Percentiles rank a stretch among this genome's conserved stretches.
Conservation (phyloP, 345 rosid species). For the Turritis glabra region DNA sequence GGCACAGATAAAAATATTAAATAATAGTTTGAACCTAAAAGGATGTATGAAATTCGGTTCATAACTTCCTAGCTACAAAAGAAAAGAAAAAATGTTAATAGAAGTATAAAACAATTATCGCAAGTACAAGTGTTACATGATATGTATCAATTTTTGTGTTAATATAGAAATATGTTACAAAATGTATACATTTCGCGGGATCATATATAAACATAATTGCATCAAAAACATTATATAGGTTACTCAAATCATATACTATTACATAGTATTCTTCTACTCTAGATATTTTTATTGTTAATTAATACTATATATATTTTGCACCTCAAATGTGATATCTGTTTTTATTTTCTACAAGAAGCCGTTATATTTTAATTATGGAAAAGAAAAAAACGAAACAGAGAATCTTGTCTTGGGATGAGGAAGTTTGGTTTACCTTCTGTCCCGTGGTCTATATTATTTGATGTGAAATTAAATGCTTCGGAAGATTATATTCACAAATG, state of each 20-base stretch:
- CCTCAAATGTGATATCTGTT: not conserved
- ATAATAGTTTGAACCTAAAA: too few relatives aligned
- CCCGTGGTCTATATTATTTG: slow-evolving; percentile 4
- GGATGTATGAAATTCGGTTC: too few relatives aligned
- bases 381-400: not conserved
- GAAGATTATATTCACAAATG: slow-evolving; percentile 16
- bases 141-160: not conserved
- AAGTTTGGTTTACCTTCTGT: slow-evolving; percentile 23
- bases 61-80: too few relatives aligned
- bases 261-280: not conserved
- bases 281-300: not conserved
- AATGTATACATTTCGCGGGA: not conserved
- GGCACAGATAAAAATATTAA: too few relatives aligned
- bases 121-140: not conserved
- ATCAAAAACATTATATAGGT: not conserved
- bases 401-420: slow-evolving; percentile 39
- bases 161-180: not conserved
- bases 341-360: not conserved
- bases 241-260: not conserved
- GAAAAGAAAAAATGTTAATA: not conserved
- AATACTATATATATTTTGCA: not conserved
- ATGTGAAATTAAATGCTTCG: slow-evolving; percentile 15
- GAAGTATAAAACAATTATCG: not conserved
- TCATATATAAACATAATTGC: not conserved
- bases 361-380: not conserved